These are phyloP conservation scores for Colletotrichum sp. DNA, from an alignment of 2,329 filamentous ascomycete genomes.

Conservation along the genomic window DNA sequence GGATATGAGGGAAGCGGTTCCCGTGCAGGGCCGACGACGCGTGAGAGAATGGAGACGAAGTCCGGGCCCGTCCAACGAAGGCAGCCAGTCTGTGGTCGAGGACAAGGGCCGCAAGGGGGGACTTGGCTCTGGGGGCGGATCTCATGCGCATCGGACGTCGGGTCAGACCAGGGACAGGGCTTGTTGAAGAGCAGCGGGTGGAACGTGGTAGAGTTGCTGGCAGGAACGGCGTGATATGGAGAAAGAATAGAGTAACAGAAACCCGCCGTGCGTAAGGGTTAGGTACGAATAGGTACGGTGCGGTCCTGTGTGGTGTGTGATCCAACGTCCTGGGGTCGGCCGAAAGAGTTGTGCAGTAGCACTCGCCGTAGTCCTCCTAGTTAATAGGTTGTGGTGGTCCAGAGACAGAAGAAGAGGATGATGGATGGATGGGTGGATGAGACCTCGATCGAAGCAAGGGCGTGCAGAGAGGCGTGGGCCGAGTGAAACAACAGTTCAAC, in stretches of 20 bases:
- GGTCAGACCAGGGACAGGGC: constrained; percentile 18
- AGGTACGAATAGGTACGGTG: not conserved
- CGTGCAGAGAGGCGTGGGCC: constrained; percentile 3
- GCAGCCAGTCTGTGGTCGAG: not conserved
- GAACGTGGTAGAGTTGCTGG: constrained; percentile 11
- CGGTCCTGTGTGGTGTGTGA: not conserved
- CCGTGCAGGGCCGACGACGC: constrained; percentile 11
- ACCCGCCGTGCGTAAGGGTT: not conserved
- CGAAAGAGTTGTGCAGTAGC: not conserved
- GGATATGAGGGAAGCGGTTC: constrained; percentile 7
- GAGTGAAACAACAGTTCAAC: not conserved
- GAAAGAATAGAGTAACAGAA: constrained; percentile 19
- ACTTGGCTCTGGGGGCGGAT: constrained; percentile 21
- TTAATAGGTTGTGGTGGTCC: not conserved
- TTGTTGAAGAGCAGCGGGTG: constrained; percentile 6
- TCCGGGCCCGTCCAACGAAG: constrained; percentile 6
- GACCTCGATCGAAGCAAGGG: not conserved
- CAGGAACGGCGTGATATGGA: constrained; percentile 12
- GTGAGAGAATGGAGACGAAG: constrained; percentile 16
- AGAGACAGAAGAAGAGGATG: not conserved
- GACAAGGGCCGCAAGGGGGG: constrained; percentile 10
- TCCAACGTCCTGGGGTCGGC: not conserved
- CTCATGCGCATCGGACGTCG: constrained; percentile 19
- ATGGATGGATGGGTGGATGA: not conserved
- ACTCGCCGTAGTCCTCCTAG: not conserved